A percentile compares a stretch with the other conserved stretches of the same genome.
Conservation (phyloP, 75 land plant genomes). For the Pseudotsuga menziesii region DNA sequence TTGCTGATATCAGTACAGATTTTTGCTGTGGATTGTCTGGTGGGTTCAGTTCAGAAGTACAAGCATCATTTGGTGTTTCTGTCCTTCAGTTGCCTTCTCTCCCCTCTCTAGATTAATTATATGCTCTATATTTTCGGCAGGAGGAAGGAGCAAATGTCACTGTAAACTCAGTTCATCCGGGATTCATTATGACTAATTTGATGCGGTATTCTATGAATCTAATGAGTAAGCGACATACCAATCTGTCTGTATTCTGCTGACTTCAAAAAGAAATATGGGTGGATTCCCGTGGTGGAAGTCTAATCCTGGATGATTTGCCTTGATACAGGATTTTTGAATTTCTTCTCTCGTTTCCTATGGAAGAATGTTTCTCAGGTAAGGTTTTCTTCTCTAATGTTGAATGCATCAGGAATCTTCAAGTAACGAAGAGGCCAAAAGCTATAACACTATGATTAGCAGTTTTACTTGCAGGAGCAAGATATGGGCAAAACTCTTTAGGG, state of each 20-base stretch:
- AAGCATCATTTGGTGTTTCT: no score
- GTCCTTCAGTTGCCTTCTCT: no score
- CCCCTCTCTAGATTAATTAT: no score
- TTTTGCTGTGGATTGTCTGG: no score
- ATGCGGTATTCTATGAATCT: slow-evolving; percentile 26
- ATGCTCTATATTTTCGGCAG: slow-evolving; percentile 11
- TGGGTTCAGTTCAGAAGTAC: no score
- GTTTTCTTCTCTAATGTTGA: no score
- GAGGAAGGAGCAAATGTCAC: slow-evolving; percentile 48
- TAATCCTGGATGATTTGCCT: not conserved
- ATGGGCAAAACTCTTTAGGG: no score
- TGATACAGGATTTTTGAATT: slow-evolving; percentile 12
- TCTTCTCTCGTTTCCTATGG: slow-evolving; percentile 8
- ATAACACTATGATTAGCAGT: no score
- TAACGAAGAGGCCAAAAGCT: no score
- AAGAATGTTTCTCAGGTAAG: slow-evolving; percentile 14
- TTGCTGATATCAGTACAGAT: no score
- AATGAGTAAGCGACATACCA: slow-evolving; percentile 18
- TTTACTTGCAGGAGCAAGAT: no score
- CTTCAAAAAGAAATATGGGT: not conserved
- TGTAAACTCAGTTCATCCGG: slow-evolving; percentile 56
- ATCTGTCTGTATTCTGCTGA: not conserved
- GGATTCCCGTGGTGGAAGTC: not conserved
- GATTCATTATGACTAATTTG: slow-evolving; percentile 53
- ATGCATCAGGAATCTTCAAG: no score